Conservation (phyloP, 2,329 filamentous ascomycete genomes). For the Echinosphaeria canescens region DNA sequence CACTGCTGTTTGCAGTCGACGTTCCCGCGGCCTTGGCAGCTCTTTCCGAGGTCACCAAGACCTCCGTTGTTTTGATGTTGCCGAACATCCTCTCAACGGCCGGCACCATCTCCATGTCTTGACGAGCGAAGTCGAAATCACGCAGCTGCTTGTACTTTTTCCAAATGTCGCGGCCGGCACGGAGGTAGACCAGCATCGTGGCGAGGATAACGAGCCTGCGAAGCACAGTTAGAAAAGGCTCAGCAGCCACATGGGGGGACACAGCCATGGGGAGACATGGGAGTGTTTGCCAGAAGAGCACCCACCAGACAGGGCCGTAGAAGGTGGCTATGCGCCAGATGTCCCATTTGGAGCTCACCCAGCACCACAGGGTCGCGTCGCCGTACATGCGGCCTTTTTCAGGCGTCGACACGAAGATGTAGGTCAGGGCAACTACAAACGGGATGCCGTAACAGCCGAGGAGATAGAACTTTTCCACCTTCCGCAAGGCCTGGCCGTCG, state of each 20-base stretch:
- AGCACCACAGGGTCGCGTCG: constrained; percentile 63
- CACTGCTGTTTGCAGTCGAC: no score
- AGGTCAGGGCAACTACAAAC: constrained; percentile 43
- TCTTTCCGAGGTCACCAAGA: constrained; percentile 36
- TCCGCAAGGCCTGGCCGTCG: constrained; percentile 37
- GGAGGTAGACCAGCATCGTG: constrained; percentile 43
- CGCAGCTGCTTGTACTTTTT: constrained; percentile 39
- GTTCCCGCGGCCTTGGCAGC: constrained; percentile 8
- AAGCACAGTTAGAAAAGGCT: no score
- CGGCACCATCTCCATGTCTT: no score
- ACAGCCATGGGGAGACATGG: not conserved
- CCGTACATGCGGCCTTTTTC: constrained; percentile 43
- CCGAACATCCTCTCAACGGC: constrained; percentile 20
- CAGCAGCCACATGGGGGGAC: not conserved
- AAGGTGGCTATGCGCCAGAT: constrained; percentile 53
- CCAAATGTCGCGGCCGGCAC: constrained; percentile 45
- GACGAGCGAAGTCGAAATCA: constrained; percentile 14
- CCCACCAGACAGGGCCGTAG: constrained; percentile 50
- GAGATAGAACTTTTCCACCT: constrained; percentile 51
- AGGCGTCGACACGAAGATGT: constrained; percentile 36
- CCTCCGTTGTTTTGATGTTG: constrained; percentile 36
- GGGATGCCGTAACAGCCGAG: constrained; percentile 52
- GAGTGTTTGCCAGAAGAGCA: not conserved
- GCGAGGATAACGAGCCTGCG: constrained; percentile 34
- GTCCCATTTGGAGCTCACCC: constrained; percentile 46